A percentile compares a stretch with the other conserved stretches of the same genome.
Evolutionary conservation across 495 filamentous ascomycete species (phyloP).

Genomic region (Aspergillus nanangensis): DNA sequence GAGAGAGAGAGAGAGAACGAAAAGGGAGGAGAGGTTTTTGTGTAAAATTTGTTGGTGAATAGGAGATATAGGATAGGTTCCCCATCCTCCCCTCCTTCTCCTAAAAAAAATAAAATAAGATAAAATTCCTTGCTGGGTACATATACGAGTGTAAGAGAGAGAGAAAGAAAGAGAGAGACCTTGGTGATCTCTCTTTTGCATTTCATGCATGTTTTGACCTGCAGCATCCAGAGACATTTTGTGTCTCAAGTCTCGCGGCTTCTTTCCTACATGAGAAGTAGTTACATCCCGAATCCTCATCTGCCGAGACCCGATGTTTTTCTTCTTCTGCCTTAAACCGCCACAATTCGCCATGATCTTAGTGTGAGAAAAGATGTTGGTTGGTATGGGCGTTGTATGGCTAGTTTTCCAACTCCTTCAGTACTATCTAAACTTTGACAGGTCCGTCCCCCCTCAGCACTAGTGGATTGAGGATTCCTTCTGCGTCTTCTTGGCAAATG

Average conservation of each 20-base stretch:
- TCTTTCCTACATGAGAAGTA: background rate
- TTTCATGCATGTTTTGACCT: no score
- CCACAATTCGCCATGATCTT: constrained; percentile 1
- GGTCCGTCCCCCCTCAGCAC: background rate
- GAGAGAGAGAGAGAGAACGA: no score
- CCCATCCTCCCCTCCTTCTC: background rate
- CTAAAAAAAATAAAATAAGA: background rate
- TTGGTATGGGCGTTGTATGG: no score
- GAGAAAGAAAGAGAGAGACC: no score
- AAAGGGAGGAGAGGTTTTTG: no score
- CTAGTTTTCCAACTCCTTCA: no score
- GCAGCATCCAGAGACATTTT: no score
- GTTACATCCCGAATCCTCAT: constrained; percentile 1
- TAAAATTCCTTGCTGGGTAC: constrained; percentile 5
- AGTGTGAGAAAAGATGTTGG: background rate
- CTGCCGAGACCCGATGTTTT: constrained; percentile 4
- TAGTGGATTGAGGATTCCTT: constrained; percentile 2
- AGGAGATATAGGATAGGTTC: no score
- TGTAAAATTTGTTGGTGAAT: no score
- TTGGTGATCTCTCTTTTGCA: no score
- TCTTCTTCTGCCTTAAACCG: constrained; percentile 4
- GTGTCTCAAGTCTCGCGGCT: background rate
- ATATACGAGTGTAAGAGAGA: constrained; percentile 1
- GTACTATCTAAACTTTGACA: constrained; percentile 5
- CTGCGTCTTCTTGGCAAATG: background rate